Base-by-base conservation (phyloP, 495 filamentous ascomycete genomes). In the Aspergillus kassunensis region DNA sequence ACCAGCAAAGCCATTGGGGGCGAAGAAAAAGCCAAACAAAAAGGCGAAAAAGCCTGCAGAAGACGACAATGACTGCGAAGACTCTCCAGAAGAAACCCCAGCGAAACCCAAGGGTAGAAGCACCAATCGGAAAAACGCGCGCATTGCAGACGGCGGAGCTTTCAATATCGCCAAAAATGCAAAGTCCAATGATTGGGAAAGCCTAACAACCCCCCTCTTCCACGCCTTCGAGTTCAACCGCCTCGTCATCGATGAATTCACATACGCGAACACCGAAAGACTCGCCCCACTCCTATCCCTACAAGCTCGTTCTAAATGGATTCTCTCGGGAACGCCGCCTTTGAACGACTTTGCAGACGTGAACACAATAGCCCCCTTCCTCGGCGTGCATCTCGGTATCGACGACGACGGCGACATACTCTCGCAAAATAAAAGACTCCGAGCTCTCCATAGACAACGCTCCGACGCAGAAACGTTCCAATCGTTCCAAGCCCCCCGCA, bases 231-330 rank as follows among this genome's bases (percentile, higher is more conserved):
- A 65, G 10, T 90, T 80, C 56, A 73, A 79, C 44, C 79, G 86
- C 0, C 55, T 88, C 12, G 72, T 90, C 4, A 75, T 87, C 37
- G 86, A 90, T 58, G 86, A 90, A 47, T 89, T 80, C 62, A 80
- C 82, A 1, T 85, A 86, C 56, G 62, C 74, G 30, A 66, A 74
- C 12, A 56, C 68, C 18, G 55, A 69, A 6, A 58, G 64, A 31
- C 61, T 64, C 21, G 43, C 56, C 0, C 49, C 66, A 5, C 47
- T 81, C 4, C 49, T 62, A 2, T 55, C 59, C 1, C 47, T 82
- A 1, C 51, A 72, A 6, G 74, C 80, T 21, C 67, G 70, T 39
- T 77, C 78, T 9, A 80, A 78, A 49, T 90, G 86, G 86, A 69
- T 86, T 19, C 64, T 90, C 0, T 88, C 85, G 0, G 86, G 80